Evolutionary conservation across 495 filamentous ascomycete species (phyloP), one percentile per base, ranked within the genome.

Genomic region (Trichoderma orchidacearum): DNA sequence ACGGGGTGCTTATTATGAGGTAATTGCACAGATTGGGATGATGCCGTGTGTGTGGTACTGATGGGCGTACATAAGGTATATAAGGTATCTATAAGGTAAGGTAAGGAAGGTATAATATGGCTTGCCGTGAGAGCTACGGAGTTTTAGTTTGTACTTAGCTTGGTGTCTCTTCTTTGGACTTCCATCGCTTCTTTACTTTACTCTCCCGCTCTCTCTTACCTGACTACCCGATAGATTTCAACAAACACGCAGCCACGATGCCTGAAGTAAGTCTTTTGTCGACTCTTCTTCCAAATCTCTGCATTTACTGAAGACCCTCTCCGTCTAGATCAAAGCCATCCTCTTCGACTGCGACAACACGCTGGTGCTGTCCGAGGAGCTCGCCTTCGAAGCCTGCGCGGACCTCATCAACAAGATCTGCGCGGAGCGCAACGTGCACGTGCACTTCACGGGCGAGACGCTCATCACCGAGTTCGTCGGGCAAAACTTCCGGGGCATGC

Each of bases 341-440:
- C 87, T 96, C 70, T 84, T 95, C 73, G 91, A 96, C 75, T 96
- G 91, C 76, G 91, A 96, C 82, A 96, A 96, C 79, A 96, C 91
- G 55, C 88, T 96, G 64, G 88, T 90, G 73, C 84, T 94, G 64
- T 94, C 89, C 58, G 91, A 96, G 74, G 81, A 81, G 61, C 78
- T 95, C 64, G 91, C 91, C 71, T 96, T 95, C 71, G 90, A 93
- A 74, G 91, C 89, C 58, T 95, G 91, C 72, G 86, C 91, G 63
- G 87, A 93, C 61, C 79, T 96, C 64, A 84, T 89, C 75, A 96
- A 96, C 77, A 83, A 93, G 72, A 88, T 96, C 69, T 79, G 93
- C 62, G 75, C 78, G 61, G 78, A 80, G 63, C 77, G 83, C 62
- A 69, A 78, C 66, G 76, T 85, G 29, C 5, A 30, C 30, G 45